Conservation (phyloP, 176 grass and related monocot species). For the Lolium rigidum region DNA sequence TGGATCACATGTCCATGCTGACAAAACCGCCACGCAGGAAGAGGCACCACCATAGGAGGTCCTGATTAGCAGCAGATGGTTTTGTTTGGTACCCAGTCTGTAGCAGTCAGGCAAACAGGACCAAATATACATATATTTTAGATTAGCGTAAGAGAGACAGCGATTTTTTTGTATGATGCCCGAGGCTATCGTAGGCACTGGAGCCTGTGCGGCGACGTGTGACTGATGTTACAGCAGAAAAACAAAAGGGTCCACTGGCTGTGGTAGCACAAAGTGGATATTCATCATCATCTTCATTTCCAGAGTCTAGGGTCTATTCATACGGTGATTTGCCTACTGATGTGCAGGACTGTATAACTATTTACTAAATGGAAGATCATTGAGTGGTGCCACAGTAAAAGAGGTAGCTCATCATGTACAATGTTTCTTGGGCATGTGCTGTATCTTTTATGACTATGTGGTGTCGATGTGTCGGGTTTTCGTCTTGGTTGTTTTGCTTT, state of each 20-base stretch:
- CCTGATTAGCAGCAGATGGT: constrained; percentile 7
- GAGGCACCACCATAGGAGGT: constrained; percentile 64
- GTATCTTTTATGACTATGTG: no score
- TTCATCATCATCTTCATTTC: neutral
- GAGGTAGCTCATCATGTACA: no score
- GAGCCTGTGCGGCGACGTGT: neutral
- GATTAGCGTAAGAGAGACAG: constrained; percentile 8
- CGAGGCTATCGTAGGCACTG: constrained; percentile 7
- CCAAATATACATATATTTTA: constrained; percentile 11
- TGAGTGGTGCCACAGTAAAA: neutral
- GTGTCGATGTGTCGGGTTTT: no score
- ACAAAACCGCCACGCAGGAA: constrained; percentile 63
- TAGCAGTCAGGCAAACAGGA: constrained; percentile 1
- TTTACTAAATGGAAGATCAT: neutral
- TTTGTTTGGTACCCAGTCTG: neutral
- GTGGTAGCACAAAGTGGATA: neutral
- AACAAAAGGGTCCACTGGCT: neutral
- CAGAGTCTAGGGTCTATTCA: neutral
- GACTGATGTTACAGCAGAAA: neutral
- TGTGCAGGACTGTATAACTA: neutral
- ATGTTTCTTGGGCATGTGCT: no score
- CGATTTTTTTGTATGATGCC: constrained; percentile 33
- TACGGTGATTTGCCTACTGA: neutral
- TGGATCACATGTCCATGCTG: constrained; percentile 66
- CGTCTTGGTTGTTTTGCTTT: no score